Base-by-base conservation (phyloP, 805 yeast genomes). In the Metschnikowia sp. region DNA sequence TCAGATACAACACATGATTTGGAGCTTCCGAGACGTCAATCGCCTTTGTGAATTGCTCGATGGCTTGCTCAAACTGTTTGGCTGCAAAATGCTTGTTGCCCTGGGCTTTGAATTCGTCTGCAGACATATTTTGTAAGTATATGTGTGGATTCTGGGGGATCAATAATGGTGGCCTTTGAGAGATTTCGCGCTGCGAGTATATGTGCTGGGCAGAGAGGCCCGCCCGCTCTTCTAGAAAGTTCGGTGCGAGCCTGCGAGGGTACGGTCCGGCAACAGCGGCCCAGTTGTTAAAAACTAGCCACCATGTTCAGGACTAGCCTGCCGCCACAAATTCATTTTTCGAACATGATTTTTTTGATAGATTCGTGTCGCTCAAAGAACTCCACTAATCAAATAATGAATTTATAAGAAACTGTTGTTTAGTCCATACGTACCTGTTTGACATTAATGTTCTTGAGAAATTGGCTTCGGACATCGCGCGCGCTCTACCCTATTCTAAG, bases 81-180 rank as follows among this genome's bases (percentile, higher is more conserved):
- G 90, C 88, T 22, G 89, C 82, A 64, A 94, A 94, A 38, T 89
- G 94, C 54, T 89, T 86, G 73, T 94, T 94, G 59, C 99, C 99
- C 69, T 88, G 84, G 28, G 95, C 87, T 72, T 94, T 94, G 62
- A 65, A 84, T 65, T 84, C 90, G 52, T 84, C 91, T 39, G 89
- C 83, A 30, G 84, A 78, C 79, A 76, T 78, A 10, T 9, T 44
- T 34, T 15, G 18, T 15, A 15, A 15, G 18, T 15, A 15, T 15
- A 15, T 15, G 31, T 18, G 15, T 19, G 18, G 18, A 8, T 15
- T 29, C n/a, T 29, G 10, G 15, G 35, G 19, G 19, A 10, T 39
- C 29, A 10, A n/a, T 9, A 19, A 30, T 19, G 32, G 32, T 40
- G 32, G 15, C 29, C 10, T 22, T 15, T 10, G 33, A 10, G 36